Evolutionary conservation across 129 eudicot genomes (phyloP).

Genomic region (Deinandra increscens): DNA sequence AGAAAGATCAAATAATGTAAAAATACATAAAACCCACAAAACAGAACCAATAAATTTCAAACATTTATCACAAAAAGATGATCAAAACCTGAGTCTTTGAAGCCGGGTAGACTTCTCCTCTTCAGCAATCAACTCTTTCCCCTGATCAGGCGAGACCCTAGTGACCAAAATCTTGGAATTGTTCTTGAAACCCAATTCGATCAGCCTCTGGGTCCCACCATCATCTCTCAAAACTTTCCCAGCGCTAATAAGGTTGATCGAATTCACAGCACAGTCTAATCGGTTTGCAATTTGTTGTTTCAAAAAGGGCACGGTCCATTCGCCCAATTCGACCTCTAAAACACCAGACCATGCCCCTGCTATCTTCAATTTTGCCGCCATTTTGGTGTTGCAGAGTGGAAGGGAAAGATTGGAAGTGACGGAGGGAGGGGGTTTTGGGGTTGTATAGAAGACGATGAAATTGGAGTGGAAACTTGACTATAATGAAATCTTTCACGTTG

Average conservation of each 20-base stretch:
- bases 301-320: conserved; percentile 71
- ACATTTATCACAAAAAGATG: conserved; percentile 1
- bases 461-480: conserved; percentile 22
- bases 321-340: conserved; percentile 59
- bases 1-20: neutral
- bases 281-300: conserved; percentile 56
- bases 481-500: conserved; percentile 6
- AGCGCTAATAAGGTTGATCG: conserved; percentile 70
- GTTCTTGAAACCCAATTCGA: conserved; percentile 62
- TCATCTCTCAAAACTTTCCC: conserved; percentile 68
- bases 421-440: conserved; percentile 12
- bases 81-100: conserved; percentile 57
- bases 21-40: neutral
- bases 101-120: conserved; percentile 66
- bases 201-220: conserved; percentile 46
- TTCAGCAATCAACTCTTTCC: conserved; percentile 70
- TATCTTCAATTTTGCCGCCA: conserved; percentile 60
- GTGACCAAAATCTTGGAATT: conserved; percentile 69
- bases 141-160: conserved; percentile 58
- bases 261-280: conserved; percentile 37
- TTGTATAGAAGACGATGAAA: conserved; percentile 27
- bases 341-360: conserved; percentile 92
- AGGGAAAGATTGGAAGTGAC: neutral
- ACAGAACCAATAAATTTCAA: neutral
- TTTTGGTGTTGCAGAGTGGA: conserved; percentile 8